These are phyloP conservation scores for Aspergillus piperis DNA, from an alignment of 2,329 filamentous ascomycete genomes.

Conservation along the genomic window DNA sequence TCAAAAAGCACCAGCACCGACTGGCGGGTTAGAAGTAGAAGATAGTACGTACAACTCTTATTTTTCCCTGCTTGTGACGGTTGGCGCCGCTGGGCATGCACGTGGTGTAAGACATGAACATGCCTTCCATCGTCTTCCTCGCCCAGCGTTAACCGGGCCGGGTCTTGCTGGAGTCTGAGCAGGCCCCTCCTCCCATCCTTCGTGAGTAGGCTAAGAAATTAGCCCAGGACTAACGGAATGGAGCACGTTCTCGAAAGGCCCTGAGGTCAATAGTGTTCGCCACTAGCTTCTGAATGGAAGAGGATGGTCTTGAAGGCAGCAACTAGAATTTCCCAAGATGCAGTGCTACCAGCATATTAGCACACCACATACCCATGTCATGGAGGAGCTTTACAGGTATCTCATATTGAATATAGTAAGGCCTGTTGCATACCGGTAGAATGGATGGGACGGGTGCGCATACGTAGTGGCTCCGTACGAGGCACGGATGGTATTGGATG, in stretches of 20 bases:
- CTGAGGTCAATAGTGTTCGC: constrained; percentile 4
- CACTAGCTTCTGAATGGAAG: not conserved
- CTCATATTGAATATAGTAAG: not conserved
- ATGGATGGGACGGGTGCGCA: not conserved
- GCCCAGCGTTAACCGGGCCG: not conserved
- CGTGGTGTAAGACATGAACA: constrained; percentile 3
- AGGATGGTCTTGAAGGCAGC: not conserved
- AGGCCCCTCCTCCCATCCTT: not conserved
- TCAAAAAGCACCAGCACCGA: not conserved
- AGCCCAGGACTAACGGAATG: not conserved
- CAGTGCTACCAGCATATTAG: not conserved
- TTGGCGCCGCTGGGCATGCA: not conserved
- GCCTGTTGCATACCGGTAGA: not conserved
- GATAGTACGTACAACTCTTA: not conserved
- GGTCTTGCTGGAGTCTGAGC: not conserved
- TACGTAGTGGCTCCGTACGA: not conserved
- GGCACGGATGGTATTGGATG: not conserved
- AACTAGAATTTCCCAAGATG: not conserved
- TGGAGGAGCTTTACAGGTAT: not conserved
- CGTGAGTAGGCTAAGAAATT: not conserved
- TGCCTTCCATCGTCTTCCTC: not conserved
- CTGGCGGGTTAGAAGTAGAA: not conserved
- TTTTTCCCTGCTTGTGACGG: not conserved
- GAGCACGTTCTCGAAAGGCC: constrained; percentile 3
- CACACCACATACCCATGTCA: not conserved